phyloP scores from a whole-genome alignment of 176 grass and related monocot genomes.

The Oryza brachyantha region DNA sequence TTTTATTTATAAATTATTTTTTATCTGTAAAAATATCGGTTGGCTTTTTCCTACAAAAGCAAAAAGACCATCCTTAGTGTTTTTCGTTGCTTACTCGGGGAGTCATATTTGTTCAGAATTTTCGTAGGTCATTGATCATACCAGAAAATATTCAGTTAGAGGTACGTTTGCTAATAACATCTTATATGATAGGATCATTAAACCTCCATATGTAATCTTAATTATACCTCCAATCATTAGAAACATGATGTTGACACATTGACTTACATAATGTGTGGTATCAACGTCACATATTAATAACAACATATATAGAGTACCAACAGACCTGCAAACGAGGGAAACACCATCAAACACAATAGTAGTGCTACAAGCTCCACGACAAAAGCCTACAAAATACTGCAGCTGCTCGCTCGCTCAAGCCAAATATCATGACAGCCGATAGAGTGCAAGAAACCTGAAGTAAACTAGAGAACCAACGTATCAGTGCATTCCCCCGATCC shows the following conservation, averaged over 20 bases:
- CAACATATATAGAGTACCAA: neutral
- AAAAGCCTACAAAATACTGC: neutral
- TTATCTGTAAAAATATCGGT: too few species aligned
- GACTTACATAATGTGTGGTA: neutral
- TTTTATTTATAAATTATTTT: too few species aligned
- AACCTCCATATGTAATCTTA: neutral
- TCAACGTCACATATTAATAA: neutral
- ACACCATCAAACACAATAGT: neutral
- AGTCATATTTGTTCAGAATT: neutral
- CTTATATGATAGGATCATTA: neutral
- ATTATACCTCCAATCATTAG: neutral
- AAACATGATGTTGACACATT: neutral
- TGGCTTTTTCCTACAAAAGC: too few species aligned
- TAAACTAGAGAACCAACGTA: neutral
- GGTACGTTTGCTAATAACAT: too few species aligned
- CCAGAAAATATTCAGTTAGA: neutral
- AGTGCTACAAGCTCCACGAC: neutral
- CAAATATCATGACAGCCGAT: neutral
- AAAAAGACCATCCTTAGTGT: too few species aligned
- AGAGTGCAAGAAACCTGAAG: neutral
- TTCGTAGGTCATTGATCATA: neutral
- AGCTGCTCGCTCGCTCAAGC: neutral
- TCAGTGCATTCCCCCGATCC: neutral
- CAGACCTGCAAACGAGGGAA: neutral
- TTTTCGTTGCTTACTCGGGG: neutral